Evolutionary conservation across 805 yeast genomes (phyloP).

Genomic region (Candida michaelii): DNA sequence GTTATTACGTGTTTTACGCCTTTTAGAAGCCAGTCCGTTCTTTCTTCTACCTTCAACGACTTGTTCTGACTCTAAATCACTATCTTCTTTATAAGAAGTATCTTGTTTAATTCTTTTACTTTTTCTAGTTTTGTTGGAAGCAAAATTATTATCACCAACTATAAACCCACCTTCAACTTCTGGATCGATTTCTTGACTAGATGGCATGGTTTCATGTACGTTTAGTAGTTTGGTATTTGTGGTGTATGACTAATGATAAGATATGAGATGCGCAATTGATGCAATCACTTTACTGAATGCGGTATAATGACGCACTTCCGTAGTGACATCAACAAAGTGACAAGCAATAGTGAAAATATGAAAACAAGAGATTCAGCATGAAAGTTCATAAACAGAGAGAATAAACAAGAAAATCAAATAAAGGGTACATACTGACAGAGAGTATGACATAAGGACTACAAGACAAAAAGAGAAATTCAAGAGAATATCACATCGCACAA

Average conservation of each 20-base stretch:
- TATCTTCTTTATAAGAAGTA: conserved; percentile 25
- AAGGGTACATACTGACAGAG: too few relatives aligned
- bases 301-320: neutral
- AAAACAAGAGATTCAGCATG: too few relatives aligned
- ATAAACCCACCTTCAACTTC: conserved; percentile 42
- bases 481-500: too few relatives aligned
- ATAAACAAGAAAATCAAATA: too few relatives aligned
- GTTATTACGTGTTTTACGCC: conserved; percentile 15
- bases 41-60: conserved; percentile 8
- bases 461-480: too few relatives aligned
- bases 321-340: too few relatives aligned
- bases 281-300: neutral
- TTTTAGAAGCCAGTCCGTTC: conserved; percentile 13
- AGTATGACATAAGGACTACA: too few relatives aligned
- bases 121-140: conserved; percentile 19
- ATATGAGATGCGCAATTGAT: neutral
- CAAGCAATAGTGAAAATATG: too few relatives aligned
- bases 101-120: conserved; percentile 17
- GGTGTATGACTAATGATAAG: conserved; percentile 2
- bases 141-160: conserved; percentile 34
- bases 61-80: conserved; percentile 22
- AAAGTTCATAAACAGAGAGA: too few relatives aligned
- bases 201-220: conserved; percentile 7
- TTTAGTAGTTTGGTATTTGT: neutral
- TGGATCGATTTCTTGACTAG: conserved; percentile 8